A percentile compares a stretch with the other conserved stretches of the same genome.
phyloP scores from a whole-genome alignment of 75 land plant genomes.

The Gnetum montanum region DNA sequence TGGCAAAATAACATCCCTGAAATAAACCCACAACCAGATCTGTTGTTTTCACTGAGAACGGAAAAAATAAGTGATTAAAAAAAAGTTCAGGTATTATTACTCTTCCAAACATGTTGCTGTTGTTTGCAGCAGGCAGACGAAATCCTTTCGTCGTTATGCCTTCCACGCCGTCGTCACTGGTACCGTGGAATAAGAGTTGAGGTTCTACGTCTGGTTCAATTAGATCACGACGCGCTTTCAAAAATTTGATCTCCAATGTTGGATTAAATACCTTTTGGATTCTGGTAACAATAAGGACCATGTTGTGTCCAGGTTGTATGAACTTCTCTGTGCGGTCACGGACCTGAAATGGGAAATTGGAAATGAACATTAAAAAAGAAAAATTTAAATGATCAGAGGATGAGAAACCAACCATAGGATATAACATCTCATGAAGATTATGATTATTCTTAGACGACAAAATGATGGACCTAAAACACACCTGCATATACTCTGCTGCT shows the following conservation, averaged over 20 bases:
- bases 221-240: conserved; percentile 8
- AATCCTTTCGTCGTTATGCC: conserved; percentile 3
- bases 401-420: background rate
- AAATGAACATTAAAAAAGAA: background rate
- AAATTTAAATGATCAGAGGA: background rate
- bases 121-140: background rate
- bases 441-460: background rate
- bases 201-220: background rate
- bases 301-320: conserved; percentile 3
- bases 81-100: too few species aligned
- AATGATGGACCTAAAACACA: background rate
- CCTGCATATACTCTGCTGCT: conserved; percentile 5
- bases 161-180: conserved; percentile 2
- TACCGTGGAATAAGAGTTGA: conserved; percentile 17
- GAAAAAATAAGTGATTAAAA: too few species aligned
- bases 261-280: conserved; percentile 5
- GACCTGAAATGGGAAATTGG: background rate
- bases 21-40: background rate
- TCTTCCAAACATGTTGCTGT: background rate
- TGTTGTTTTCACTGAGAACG: too few species aligned
- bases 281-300: conserved; percentile 10
- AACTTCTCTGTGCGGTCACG: conserved; percentile 12
- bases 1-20: conserved; percentile 20
- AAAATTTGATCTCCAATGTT: conserved; percentile 6
- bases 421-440: background rate